phyloP scores from a whole-genome alignment of 176 grass and related monocot genomes.

The Lolium perenne region DNA sequence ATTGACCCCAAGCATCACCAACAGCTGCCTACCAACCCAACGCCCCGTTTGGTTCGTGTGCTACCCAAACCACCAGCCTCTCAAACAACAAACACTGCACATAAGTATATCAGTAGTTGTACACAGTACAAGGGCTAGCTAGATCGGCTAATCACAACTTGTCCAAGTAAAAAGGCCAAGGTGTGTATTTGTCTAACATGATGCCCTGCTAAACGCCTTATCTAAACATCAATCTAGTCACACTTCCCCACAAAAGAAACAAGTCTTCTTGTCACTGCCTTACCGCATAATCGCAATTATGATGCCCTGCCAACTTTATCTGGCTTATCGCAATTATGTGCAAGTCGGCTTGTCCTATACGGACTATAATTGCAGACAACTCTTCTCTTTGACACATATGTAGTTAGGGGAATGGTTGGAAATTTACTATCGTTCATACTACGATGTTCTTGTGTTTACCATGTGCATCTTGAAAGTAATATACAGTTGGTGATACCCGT shows the following conservation, averaged over 20 bases:
- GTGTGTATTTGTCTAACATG: no score
- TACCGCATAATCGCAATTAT: no score
- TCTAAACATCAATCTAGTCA: no score
- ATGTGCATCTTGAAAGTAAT: neutral
- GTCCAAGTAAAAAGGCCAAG: no score
- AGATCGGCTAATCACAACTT: no score
- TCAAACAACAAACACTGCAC: neutral
- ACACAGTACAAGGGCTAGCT: no score
- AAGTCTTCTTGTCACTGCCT: neutral
- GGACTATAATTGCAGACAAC: neutral
- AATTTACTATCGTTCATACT: neutral
- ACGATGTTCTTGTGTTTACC: neutral
- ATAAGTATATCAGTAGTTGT: neutral
- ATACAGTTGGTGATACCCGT: neutral
- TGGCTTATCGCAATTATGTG: neutral
- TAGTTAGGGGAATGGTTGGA: neutral
- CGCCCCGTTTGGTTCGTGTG: no score
- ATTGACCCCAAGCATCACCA: conserved; percentile 6
- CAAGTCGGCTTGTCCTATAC: neutral
- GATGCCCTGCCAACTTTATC: no score
- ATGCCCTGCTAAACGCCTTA: no score
- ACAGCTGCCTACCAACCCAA: conserved; percentile 12
- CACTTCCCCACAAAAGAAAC: neutral
- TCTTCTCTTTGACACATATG: neutral
- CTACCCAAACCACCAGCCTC: neutral